These are phyloP conservation scores for Calonectria honghensis DNA, from an alignment of 2,329 filamentous ascomycete species.

Conservation along the genomic window DNA sequence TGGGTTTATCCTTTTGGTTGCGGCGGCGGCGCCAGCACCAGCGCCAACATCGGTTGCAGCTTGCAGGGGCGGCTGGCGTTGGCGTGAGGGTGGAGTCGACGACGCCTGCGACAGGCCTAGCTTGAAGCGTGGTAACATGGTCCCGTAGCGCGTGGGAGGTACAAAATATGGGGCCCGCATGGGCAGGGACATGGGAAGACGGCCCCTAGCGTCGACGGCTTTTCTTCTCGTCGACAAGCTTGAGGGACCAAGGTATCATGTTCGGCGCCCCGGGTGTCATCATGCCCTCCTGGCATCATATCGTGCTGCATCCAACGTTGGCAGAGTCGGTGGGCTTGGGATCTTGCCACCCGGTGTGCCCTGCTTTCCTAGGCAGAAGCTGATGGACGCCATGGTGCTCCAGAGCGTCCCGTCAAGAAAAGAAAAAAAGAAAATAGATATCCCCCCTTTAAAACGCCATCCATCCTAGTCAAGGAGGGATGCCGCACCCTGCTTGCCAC, in stretches of 20 bases:
- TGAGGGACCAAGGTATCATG: conserved; percentile 26
- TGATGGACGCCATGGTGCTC: neutral
- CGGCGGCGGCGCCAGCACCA: conserved; percentile 34
- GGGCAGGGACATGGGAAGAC: conserved; percentile 28
- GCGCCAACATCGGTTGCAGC: conserved; percentile 37
- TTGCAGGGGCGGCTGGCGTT: conserved; percentile 43
- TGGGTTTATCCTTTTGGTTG: conserved; percentile 39
- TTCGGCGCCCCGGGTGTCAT: conserved; percentile 21
- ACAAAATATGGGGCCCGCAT: conserved; percentile 23
- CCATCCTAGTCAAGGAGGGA: conserved; percentile 22
- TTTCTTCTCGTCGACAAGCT: conserved; percentile 27
- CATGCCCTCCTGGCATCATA: conserved; percentile 21
- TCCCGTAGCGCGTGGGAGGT: conserved; percentile 30
- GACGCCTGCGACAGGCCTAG: conserved; percentile 26
- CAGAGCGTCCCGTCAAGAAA: neutral
- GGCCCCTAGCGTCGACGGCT: conserved; percentile 36
- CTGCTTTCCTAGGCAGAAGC: neutral
- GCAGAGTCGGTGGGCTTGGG: neutral
- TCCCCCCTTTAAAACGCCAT: conserved; percentile 36
- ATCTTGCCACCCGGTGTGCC: neutral
- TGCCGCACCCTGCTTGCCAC: conserved; percentile 31
- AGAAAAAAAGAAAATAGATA: conserved; percentile 8
- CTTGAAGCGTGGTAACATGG: conserved; percentile 37
- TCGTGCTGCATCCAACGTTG: conserved; percentile 14
- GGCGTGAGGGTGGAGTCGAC: conserved; percentile 48